A percentile compares a stretch with the other conserved stretches of the same genome.
Evolutionary conservation across 768 basidiomycete species (phyloP).

Genomic region (Piloderma croceum): DNA sequence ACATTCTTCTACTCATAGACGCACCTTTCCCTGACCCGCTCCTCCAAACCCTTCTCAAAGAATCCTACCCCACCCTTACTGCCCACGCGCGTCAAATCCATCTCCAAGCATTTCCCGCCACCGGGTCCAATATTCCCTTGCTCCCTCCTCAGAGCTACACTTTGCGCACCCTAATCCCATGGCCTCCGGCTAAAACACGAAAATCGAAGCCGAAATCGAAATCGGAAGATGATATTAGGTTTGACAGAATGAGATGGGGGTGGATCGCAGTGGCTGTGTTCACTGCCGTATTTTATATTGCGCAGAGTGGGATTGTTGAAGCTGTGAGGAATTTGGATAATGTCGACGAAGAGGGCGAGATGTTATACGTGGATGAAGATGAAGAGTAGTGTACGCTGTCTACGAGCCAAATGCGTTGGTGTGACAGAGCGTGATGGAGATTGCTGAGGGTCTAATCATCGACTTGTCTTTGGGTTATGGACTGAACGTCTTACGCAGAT

Average conservation of each 20-base stretch:
- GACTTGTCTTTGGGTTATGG: no score
- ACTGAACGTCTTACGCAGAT: no score
- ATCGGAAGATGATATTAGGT: slow-evolving; percentile 41
- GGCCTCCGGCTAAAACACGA: slow-evolving; percentile 15
- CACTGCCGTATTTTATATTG: no score
- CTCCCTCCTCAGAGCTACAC: slow-evolving; percentile 21
- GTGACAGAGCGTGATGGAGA: no score
- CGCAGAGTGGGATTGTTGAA: no score
- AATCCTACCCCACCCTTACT: slow-evolving; percentile 52
- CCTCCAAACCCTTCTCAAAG: slow-evolving; percentile 46
- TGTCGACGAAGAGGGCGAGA: neutral
- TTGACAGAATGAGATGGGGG: slow-evolving; percentile 45
- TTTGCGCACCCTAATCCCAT: slow-evolving; percentile 36
- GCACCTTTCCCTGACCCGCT: slow-evolving; percentile 60
- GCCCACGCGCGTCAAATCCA: slow-evolving; percentile 47
- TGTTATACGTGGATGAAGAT: neutral
- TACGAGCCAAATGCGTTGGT: no score
- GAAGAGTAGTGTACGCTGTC: no score
- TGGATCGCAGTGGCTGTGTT: slow-evolving; percentile 45
- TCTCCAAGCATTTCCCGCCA: slow-evolving; percentile 5
- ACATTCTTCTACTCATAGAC: slow-evolving; percentile 53
- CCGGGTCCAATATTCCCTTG: slow-evolving; percentile 16
- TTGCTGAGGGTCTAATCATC: no score
- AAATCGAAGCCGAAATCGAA: slow-evolving; percentile 13
- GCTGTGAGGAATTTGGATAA: no score